These are phyloP conservation scores for Amanita pseudoporphyria DNA, from an alignment of 768 basidiomycete genomes.

Conservation along the genomic window DNA sequence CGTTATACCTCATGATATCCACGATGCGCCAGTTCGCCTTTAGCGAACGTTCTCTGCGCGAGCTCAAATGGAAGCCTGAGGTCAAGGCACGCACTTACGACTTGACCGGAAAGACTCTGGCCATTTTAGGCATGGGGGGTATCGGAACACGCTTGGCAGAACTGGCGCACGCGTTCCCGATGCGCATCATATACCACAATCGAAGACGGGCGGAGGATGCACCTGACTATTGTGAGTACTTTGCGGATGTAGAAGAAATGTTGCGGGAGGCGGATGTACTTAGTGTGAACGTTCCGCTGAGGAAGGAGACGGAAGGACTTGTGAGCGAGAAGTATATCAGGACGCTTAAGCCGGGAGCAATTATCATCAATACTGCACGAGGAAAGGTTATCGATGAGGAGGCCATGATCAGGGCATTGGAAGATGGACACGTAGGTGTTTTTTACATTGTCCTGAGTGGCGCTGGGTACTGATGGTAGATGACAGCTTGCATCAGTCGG, in stretches of 20 bases:
- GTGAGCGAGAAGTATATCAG: conserved; percentile 72
- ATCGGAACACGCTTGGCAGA: conserved; percentile 66
- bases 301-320: conserved; percentile 59
- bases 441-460: not conserved
- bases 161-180: conserved; percentile 71
- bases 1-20: conserved; percentile 74
- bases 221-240: conserved; percentile 73
- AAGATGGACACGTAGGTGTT: conserved; percentile 74
- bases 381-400: conserved; percentile 86
- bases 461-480: conserved; percentile 7
- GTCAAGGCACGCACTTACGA: conserved; percentile 46
- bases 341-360: conserved; percentile 63
- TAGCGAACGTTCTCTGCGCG: conserved; percentile 49
- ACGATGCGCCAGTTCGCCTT: conserved; percentile 64
- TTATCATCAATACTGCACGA: conserved; percentile 84
- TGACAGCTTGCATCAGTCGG: conserved; percentile 68
- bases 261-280: conserved; percentile 70
- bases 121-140: conserved; percentile 68
- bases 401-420: conserved; percentile 76
- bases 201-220: conserved; percentile 46
- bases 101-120: conserved; percentile 57
- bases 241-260: conserved; percentile 51
- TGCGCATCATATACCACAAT: conserved; percentile 82
- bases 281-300: conserved; percentile 79
- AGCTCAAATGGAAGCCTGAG: conserved; percentile 53